Base-by-base conservation (phyloP, 805 yeast genomes). In the Metschnikowia shivogae region DNA sequence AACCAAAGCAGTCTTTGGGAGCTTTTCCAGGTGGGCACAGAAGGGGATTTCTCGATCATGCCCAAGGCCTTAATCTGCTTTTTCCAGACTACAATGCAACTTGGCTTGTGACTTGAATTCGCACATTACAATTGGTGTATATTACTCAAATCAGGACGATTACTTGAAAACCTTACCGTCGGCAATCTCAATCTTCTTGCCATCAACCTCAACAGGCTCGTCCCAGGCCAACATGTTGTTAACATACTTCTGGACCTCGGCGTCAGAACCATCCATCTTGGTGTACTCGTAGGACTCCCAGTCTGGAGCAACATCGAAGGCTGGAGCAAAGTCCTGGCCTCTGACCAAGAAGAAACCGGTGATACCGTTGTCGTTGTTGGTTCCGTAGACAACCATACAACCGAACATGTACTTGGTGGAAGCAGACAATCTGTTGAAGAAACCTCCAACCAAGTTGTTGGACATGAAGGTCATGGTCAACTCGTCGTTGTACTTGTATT, bases 171-270 rank as follows among this genome's bases (percentile, higher is more conserved):
- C 97, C 81, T 92, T 90, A 76, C 99, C 99, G 71, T 92, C 99
- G 56, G 85, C 96, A 61, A 92, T 86, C 76, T 87, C 96, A 67
- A 77, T 84, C 66, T 75, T 65, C 74, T 80, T 85, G 66, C 96
- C 97, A 66, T 84, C 73, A 65, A 84, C 77, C 46, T 69, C 69
- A 57, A 89, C 81, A 58, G 98, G 98, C 77, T 89, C 81, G 71
- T 92, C 99, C 98, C 98, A 92, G 59, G 97, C 95, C 84, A 95
- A 88, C 84, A 89, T 77, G 81, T 89, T 87, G 72, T 86, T 77
- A 61, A 93, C 70, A 64, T 88, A 87, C 54, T 76, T 86, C 72
- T 78, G 84, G 77, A 79, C 87, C 65, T 80, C 93, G 57, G 79
- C 81, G 58, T 80, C 80, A 61, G 89, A 60, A 50, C 84, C 79